Base-by-base conservation (phyloP, 129 eudicot species). In the Kitagawia praeruptora region DNA sequence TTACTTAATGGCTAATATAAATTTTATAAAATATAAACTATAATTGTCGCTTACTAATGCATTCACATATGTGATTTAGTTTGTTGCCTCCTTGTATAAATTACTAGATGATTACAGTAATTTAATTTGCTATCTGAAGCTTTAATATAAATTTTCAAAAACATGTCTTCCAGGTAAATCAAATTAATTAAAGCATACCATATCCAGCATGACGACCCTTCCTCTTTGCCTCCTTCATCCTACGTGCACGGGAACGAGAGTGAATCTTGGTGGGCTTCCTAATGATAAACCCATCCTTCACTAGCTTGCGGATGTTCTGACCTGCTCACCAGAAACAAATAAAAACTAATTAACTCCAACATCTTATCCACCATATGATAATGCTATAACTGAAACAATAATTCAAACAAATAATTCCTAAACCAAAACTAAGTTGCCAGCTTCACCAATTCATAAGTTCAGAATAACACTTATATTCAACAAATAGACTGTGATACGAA, bases 141-240 rank as follows among this genome's bases (percentile, higher is more conserved):
- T n/a, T 11, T 40, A 1, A 42, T 3, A 13, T 23, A 42, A 23
- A 3, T 1, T 72, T 73, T 40, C 19, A 73, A 19, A 44, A 23
- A 44, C 27, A 44, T n/a, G 16, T 23, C 10, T 73, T 73, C 2
- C 19, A 73, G 14, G 77, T 25, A 5, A 15, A 15, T 42, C 44
- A 34, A 14, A 64, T 15, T 21, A 4, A 23, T 39, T 3, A 51
- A 51, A 61, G 31, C 37, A 0, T 89, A 91, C 97, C 97, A 63
- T 92, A 92, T 76, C 97, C 97, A 66, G 97, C 90, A 84, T 92
- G 93, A 44, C 93, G 89, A 7, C 93, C 93, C 84, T 89, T 89
- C 27, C 89, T 84, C 83, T 89, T 89, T 7, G 97, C 97, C 75
- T 86, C 96, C 74, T 86, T 88, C 97, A 92, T 89, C 74, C 97